Conservation (phyloP, 768 basidiomycete genomes). For the Tylopilus rubrobrunneus region DNA sequence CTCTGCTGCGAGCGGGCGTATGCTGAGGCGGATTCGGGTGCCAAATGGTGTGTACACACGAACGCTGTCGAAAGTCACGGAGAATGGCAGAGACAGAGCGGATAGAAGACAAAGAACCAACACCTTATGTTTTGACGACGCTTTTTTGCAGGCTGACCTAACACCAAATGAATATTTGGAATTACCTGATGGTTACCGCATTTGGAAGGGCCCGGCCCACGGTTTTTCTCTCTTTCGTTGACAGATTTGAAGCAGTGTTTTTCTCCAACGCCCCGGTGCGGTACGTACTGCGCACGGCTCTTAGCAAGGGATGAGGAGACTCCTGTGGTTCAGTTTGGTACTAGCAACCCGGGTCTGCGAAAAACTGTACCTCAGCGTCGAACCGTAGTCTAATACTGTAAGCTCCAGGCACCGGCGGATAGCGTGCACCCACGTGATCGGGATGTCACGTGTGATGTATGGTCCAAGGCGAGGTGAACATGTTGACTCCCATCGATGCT, state of each 20-base stretch:
- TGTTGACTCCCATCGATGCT: too few species aligned
- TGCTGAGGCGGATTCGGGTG: constrained; percentile 2
- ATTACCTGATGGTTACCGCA: too few species aligned
- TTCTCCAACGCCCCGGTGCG: background rate
- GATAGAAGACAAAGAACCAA: background rate
- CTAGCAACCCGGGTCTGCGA: constrained; percentile 4
- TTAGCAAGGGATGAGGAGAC: background rate
- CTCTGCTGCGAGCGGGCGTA: constrained; percentile 25
- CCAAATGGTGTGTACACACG: background rate
- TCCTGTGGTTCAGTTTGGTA: background rate
- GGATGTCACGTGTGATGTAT: too few species aligned
- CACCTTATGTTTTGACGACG: too few species aligned
- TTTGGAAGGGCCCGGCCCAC: too few species aligned
- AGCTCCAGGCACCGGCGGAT: too few species aligned
- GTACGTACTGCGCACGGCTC: background rate
- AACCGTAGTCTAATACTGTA: background rate
- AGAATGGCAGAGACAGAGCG: background rate
- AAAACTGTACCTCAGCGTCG: background rate
- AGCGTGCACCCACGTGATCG: too few species aligned
- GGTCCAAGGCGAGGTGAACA: too few species aligned
- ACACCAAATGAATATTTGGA: too few species aligned
- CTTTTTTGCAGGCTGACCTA: background rate
- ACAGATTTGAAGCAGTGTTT: too few species aligned
- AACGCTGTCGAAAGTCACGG: background rate
- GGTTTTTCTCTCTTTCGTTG: too few species aligned